Evolutionary conservation across 306 rosid genomes (phyloP).

Genomic region (Vicia faba): DNA sequence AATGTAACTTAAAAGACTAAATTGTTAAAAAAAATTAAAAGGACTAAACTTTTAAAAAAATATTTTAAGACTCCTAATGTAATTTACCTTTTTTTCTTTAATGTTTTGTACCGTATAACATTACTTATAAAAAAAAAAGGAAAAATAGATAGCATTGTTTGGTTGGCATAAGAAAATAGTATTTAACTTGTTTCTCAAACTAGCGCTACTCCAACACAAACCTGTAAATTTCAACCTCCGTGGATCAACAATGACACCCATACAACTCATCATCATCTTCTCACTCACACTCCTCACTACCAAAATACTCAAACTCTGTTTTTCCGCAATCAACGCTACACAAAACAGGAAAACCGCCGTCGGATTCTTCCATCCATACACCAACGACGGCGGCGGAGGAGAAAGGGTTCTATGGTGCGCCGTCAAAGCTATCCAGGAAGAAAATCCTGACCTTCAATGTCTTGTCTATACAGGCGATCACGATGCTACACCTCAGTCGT

Average conservation of each 20-base stretch:
- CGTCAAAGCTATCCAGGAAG: slow-evolving; percentile 79
- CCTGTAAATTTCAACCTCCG: not conserved
- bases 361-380: slow-evolving; percentile 94
- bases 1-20: too few relatives aligned
- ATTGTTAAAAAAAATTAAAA: too few relatives aligned
- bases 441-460: slow-evolving; percentile 59
- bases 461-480: slow-evolving; percentile 87
- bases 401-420: slow-evolving; percentile 95
- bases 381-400: slow-evolving; percentile 93
- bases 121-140: not conserved
- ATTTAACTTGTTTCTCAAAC: too few relatives aligned
- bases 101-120: too few relatives aligned
- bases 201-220: not conserved
- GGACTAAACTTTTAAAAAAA: too few relatives aligned
- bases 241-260: slow-evolving; percentile 38
- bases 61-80: too few relatives aligned
- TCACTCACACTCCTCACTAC: slow-evolving; percentile 44
- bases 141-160: not conserved
- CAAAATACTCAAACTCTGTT: slow-evolving; percentile 36
- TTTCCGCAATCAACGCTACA: slow-evolving; percentile 39
- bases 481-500: slow-evolving; percentile 69
- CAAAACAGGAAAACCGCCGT: slow-evolving; percentile 58
- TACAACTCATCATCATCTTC: slow-evolving; percentile 28
- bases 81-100: too few relatives aligned
- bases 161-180: not conserved